Conservation (phyloP, 2,329 filamentous ascomycete genomes). For the Colletotrichum graminicola region DNA sequence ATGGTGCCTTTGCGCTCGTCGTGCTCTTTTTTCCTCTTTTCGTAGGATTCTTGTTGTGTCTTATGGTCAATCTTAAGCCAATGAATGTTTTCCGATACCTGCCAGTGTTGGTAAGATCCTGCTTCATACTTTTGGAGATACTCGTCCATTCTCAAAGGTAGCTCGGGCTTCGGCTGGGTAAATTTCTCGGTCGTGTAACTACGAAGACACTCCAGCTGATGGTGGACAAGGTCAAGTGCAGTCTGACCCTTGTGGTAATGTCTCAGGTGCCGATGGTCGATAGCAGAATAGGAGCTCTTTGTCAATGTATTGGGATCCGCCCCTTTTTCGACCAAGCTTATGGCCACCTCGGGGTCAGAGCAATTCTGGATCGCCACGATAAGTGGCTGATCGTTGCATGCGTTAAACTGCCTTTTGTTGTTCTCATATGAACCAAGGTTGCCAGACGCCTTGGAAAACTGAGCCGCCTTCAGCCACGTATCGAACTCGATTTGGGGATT, state of each 20-base stretch:
- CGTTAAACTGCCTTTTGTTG: conserved; percentile 63
- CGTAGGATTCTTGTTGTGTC: conserved; percentile 47
- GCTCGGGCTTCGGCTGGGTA: conserved; percentile 46
- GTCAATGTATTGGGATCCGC: conserved; percentile 75
- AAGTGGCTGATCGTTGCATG: conserved; percentile 72
- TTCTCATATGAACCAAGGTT: conserved; percentile 57
- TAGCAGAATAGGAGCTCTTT: conserved; percentile 50
- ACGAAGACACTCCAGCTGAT: conserved; percentile 63
- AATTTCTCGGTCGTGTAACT: conserved; percentile 55
- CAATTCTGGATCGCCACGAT: conserved; percentile 68
- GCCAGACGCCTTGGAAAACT: conserved; percentile 57
- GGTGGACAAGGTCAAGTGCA: conserved; percentile 71
- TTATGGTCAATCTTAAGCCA: conserved; percentile 52
- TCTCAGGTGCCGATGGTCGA: conserved; percentile 51
- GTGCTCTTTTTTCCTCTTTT: conserved; percentile 45
- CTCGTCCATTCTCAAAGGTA: conserved; percentile 57
- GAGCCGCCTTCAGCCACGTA: conserved; percentile 70
- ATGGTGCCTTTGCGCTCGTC: conserved; percentile 47
- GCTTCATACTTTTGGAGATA: conserved; percentile 65
- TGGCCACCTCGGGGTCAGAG: conserved; percentile 60
- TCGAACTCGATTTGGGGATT: conserved; percentile 71
- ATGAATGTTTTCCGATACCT: conserved; percentile 56
- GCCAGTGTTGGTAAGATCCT: conserved; percentile 72
- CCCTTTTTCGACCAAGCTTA: conserved; percentile 72
- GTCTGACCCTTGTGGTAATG: conserved; percentile 57